Percentiles rank a stretch among this genome's conserved stretches.
Conservation (phyloP, 1,284 basidiomycete species). For the Microbotryum lychnidis-dioicae region DNA sequence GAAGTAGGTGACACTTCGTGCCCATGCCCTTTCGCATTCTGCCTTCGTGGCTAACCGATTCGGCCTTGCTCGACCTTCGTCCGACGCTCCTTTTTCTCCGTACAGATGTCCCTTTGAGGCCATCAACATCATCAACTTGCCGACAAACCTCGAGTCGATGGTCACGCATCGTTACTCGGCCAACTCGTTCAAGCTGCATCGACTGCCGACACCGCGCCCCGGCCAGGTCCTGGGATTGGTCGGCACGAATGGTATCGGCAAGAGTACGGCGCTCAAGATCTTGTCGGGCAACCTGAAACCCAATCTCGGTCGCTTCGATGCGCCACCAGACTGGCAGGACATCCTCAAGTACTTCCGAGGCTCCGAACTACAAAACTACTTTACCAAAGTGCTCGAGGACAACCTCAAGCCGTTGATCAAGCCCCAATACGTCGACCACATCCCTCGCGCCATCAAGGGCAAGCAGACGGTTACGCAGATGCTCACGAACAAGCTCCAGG, state of each 20-base stretch:
- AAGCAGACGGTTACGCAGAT: conserved; percentile 74
- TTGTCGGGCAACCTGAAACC: conserved; percentile 92
- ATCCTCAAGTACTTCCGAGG: conserved; percentile 95
- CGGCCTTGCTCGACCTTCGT: neutral
- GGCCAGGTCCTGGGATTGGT: conserved; percentile 93
- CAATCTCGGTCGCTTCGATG: conserved; percentile 81
- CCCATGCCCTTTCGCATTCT: neutral
- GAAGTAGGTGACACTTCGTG: conserved; percentile 55
- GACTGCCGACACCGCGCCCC: conserved; percentile 85
- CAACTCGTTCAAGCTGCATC: conserved; percentile 95
- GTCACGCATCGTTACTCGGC: conserved; percentile 95
- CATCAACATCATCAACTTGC: conserved; percentile 92
- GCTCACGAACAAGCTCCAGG: conserved; percentile 72
- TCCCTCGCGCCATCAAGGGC: conserved; percentile 89
- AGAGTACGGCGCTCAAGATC: conserved; percentile 91
- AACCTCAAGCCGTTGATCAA: conserved; percentile 96
- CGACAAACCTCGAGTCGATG: conserved; percentile 85
- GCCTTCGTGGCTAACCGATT: neutral
- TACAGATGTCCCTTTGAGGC: conserved; percentile 91
- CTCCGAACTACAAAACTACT: conserved; percentile 95
- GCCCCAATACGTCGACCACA: conserved; percentile 97
- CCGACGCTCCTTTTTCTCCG: neutral
- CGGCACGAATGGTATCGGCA: conserved; percentile 96
- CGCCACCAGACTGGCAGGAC: conserved; percentile 95
- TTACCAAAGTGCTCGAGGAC: conserved; percentile 96